Base-by-base conservation (phyloP, 306 rosid genomes). In the Inga leiocalycina region DNA sequence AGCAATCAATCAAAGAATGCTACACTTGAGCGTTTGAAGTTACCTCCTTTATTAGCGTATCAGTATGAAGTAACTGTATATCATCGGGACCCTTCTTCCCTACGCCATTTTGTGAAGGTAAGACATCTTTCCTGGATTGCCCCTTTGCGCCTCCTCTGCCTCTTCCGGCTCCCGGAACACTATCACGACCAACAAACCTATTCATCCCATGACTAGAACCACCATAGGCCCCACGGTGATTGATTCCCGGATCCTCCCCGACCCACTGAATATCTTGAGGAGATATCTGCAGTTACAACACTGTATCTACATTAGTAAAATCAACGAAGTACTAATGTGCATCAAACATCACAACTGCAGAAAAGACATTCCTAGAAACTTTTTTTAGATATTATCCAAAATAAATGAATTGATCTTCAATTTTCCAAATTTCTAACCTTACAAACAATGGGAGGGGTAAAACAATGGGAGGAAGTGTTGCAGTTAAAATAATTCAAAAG, bases 251-350 rank as follows among this genome's bases (percentile, higher is more conserved):
- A 85, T 93, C 98, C 79, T 91, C 97, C 7, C 87, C 98, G 0
- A 93, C 98, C 98, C 98, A 95, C 77, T 92, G 98, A 82, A 95
- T 90, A 90, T 95, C 98, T 83, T 88, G 92, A 0, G 93, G 91
- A 82, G 97, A 90, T 83, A 95, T 95, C 98, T 95, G 91, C 89
- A 72, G 77, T 82, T 59, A 87, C 71, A 86, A 81, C 54, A 82
- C 89, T 75, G 81, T 79, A 84, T 78, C 81, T 37, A 84, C 67
- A 83, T 89, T 77, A 85, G 87, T 62, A 86, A 83, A 78, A 80
- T 41, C 82, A 79, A 77, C 67, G 68, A 48, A 81, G 11, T 16
- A 71, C 67, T 79, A 85, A 76, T 71, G 66, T 27, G 68, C 45
- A 27, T 41, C 37, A 15, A 84, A 69, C 79, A 65, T 82, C 41